Evolutionary conservation across 257 asterid genomes (phyloP).

Genomic region (Nicotiana tomentosiformis): DNA sequence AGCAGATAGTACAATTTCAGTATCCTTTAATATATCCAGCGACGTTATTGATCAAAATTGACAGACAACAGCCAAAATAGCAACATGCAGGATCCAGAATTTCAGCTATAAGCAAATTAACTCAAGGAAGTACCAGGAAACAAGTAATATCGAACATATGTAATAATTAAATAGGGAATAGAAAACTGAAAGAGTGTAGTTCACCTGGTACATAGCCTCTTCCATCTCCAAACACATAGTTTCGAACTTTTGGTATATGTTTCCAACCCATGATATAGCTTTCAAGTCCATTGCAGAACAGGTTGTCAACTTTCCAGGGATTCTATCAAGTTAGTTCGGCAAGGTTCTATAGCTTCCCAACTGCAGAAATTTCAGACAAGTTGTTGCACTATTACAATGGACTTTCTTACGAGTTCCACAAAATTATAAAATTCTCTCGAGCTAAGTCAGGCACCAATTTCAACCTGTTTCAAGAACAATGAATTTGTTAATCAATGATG

Average conservation of each 20-base stretch:
- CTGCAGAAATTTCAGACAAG: constrained; percentile 19
- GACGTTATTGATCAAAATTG: background rate
- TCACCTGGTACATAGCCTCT: constrained; percentile 74
- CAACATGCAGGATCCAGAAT: background rate
- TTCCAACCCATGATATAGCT: constrained; percentile 77
- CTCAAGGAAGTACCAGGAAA: background rate
- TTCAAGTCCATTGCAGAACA: constrained; percentile 50
- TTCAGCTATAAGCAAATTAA: background rate
- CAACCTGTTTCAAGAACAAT: background rate
- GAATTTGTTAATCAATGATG: background rate
- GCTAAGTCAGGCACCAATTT: background rate
- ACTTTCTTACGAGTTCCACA: background rate
- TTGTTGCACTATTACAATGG: background rate
- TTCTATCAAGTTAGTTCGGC: constrained; percentile 2
- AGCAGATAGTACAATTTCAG: background rate
- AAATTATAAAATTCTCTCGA: background rate
- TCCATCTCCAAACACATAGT: constrained; percentile 80
- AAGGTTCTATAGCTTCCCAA: constrained; percentile 4
- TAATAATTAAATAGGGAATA: background rate
- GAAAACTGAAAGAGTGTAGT: background rate
- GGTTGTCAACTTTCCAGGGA: constrained; percentile 6
- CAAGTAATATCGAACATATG: background rate
- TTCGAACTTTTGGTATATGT: constrained; percentile 61
- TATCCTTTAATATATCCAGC: background rate
- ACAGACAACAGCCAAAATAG: background rate